A percentile compares a stretch with the other conserved stretches of the same genome.
Evolutionary conservation across 148 eudicot species (phyloP).

Genomic region (Beta vulgaris): DNA sequence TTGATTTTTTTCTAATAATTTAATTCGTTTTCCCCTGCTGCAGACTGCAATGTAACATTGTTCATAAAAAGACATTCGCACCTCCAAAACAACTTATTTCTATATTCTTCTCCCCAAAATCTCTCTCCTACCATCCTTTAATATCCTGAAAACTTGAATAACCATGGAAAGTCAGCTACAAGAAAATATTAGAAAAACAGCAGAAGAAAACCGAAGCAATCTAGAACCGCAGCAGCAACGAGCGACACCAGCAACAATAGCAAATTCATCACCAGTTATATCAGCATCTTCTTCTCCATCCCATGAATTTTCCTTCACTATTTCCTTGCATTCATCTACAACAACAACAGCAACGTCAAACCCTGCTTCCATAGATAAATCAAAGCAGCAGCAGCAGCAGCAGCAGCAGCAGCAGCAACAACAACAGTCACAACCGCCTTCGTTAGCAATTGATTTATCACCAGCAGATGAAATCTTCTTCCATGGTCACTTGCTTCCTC

Average conservation of each 20-base stretch:
- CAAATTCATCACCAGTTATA: no score
- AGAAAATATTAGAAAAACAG: neutral
- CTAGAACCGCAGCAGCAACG: neutral
- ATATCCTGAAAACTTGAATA: slow-evolving; percentile 2
- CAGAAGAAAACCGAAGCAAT: neutral
- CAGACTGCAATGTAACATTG: no score
- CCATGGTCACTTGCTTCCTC: slow-evolving; percentile 77
- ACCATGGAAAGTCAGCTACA: slow-evolving; percentile 33
- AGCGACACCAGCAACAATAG: slow-evolving; percentile 1
- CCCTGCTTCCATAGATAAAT: no score
- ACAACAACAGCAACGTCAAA: no score
- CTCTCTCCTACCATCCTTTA: slow-evolving; percentile 5
- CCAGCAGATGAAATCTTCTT: slow-evolving; percentile 84
- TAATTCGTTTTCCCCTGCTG: neutral
- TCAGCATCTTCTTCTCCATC: slow-evolving; percentile 33
- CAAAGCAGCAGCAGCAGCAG: neutral
- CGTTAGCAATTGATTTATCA: slow-evolving; percentile 52
- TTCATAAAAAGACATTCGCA: slow-evolving; percentile 14
- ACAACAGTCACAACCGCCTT: neutral
- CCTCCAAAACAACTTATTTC: slow-evolving; percentile 2
- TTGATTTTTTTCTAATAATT: neutral
- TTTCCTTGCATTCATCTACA: no score
- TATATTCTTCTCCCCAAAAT: slow-evolving; percentile 6
- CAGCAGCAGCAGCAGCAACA: slow-evolving; percentile 3
- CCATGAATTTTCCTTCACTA: slow-evolving; percentile 40